Conservation (phyloP, 1,139 yeast genomes). For the Saccharomyces hybrid region DNA sequence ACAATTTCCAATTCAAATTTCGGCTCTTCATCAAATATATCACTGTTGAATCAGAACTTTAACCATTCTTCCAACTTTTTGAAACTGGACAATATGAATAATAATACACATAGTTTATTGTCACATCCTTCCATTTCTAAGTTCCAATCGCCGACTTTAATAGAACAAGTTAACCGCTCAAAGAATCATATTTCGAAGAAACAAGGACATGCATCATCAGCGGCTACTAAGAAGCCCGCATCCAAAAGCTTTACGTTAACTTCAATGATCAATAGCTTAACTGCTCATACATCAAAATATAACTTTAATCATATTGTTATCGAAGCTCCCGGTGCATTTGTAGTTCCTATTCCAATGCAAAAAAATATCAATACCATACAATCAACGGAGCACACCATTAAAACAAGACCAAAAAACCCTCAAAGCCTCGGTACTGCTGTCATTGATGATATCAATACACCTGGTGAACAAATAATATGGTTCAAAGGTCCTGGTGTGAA, state of each 20-base stretch:
- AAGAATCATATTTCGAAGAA: conserved; percentile 11
- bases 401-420: conserved; percentile 16
- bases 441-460: not conserved
- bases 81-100: not conserved
- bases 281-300: conserved; percentile 24
- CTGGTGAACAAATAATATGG: conserved; percentile 56
- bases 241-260: not conserved
- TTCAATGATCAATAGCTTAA: conserved; percentile 15
- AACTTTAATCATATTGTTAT: conserved; percentile 20
- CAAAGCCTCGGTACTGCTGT: not conserved
- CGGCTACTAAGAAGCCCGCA: conserved; percentile 10
- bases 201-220: conserved; percentile 16
- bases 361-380: conserved; percentile 27
- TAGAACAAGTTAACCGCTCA: not conserved
- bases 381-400: conserved; percentile 27
- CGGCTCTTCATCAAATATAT: conserved; percentile 4
- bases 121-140: not conserved
- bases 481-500: conserved; percentile 72
- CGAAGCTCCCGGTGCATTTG: conserved; percentile 26
- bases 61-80: conserved; percentile 2
- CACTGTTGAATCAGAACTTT: conserved; percentile 5
- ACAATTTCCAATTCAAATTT: conserved; percentile 5
- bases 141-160: not conserved
- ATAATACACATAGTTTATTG: not conserved
- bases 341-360: conserved; percentile 26